phyloP scores from a whole-genome alignment of 1,139 yeast genomes.

The Pichia inconspicua region DNA sequence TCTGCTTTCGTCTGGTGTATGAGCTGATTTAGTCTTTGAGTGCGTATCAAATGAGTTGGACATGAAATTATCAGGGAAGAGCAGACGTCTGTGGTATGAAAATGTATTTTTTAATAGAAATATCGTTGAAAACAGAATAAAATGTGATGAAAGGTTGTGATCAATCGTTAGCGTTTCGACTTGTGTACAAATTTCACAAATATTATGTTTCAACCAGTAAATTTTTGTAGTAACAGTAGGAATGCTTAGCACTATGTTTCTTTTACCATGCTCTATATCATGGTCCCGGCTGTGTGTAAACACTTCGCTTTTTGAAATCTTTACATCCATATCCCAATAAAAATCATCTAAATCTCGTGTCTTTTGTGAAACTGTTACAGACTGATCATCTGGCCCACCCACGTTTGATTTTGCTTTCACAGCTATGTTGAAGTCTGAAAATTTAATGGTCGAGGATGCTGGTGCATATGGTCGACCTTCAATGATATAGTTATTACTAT shows the following conservation, averaged over 20 bases:
- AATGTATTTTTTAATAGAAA: conserved; percentile 45
- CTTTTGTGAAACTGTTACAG: conserved; percentile 2
- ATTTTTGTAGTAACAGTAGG: conserved; percentile 9
- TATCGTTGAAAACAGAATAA: conserved; percentile 46
- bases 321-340: conserved; percentile 11
- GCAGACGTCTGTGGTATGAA: not conserved
- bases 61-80: not conserved
- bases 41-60: not conserved
- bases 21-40: conserved; percentile 14
- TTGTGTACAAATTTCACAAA: conserved; percentile 7
- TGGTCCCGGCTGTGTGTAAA: conserved; percentile 6
- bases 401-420: not conserved
- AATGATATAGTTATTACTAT: conserved; percentile 14
- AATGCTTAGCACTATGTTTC: conserved; percentile 6
- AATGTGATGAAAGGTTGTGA: conserved; percentile 39
- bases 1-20: not conserved
- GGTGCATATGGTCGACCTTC: conserved; percentile 6
- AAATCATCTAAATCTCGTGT: conserved; percentile 12
- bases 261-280: not conserved
- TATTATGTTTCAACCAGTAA: conserved; percentile 11
- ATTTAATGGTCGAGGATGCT: conserved; percentile 11
- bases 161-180: conserved; percentile 9
- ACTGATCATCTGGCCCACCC: conserved; percentile 3
- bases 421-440: conserved; percentile 21
- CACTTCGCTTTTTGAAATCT: conserved; percentile 1